Evolutionary conservation across 129 eudicot species (phyloP), one percentile per base, ranked within the genome.

Genomic region (Arctium minus): DNA sequence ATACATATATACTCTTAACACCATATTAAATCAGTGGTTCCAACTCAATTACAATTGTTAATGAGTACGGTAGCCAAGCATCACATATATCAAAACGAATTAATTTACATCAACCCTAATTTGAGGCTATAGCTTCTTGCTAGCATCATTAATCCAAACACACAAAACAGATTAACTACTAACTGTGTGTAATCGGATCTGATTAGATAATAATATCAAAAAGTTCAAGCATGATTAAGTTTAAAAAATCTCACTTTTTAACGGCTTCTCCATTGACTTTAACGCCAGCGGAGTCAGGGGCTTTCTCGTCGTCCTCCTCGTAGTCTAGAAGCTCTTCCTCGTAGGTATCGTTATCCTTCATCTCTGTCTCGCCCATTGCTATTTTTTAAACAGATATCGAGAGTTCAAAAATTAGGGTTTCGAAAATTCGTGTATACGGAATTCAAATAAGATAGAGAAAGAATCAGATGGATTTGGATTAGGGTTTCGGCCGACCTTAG

Each of bases 291-390:
- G 77, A 79, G 38, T 81, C 84, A 36, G 84, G 72, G 6, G 84
- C 84, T 37, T 81, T 81, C 17, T 81, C 78, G 15, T 71, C 78
- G 12, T 81, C 84, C 30, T 81, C 84, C 37, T 81, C 84, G 78
- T 81, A 81, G 53, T 81, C 84, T 18, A 81, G 76, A 72, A 81
- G 84, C 69, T 81, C 84, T 50, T 81, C 84, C 46, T 80, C 83
- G 77, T 80, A 80, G 2, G 68, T n/a, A n/a, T 68, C 83, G 18
- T 70, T 71, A 32, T 80, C 76, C 76, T 80, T 80, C 10, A 69
- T 9, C 69, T 80, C 76, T 4, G 75, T 42, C 9, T 80, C 83
- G 32, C 83, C 83, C 83, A 80, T 80, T 44, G 30, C 29, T 65
- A 6, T 27, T 65, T n/a, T 2, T 22, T n/a, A 31, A 17, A 53